A percentile compares a stretch with the other conserved stretches of the same genome.
Conservation (phyloP, 129 eudicot genomes). For the Helianthus tuberosus region DNA sequence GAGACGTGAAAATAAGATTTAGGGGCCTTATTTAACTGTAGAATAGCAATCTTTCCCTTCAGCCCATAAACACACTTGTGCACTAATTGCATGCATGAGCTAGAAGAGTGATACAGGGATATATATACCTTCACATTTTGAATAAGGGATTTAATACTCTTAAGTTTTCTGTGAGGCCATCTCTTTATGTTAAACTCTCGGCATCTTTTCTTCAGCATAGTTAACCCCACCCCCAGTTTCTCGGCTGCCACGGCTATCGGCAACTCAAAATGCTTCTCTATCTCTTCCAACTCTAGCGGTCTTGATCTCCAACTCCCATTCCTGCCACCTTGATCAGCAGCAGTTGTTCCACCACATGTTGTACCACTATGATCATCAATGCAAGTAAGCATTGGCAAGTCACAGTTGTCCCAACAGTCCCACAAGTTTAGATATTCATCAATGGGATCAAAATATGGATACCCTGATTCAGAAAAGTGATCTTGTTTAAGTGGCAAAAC, state of each 20-base stretch:
- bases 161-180: slow-evolving; percentile 88
- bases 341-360: not conserved
- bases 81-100: not conserved
- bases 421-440: slow-evolving; percentile 26
- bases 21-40: not conserved
- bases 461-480: not conserved
- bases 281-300: slow-evolving; percentile 54
- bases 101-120: not conserved
- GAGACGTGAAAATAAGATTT: too few species aligned
- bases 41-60: not conserved
- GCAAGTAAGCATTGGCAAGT: not conserved
- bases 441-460: slow-evolving; percentile 24
- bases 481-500: not conserved
- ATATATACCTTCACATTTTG: slow-evolving; percentile 63
- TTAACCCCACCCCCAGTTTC: slow-evolving; percentile 60
- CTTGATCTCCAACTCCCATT: not conserved
- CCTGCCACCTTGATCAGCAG: slow-evolving; percentile 8
- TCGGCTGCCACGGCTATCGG: slow-evolving; percentile 70
- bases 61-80: not conserved
- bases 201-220: slow-evolving; percentile 75
- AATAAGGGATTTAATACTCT: slow-evolving; percentile 71
- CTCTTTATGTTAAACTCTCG: slow-evolving; percentile 69
- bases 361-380: slow-evolving; percentile 7
- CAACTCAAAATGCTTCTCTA: slow-evolving; percentile 57
- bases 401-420: slow-evolving; percentile 1